Conservation (phyloP, 2,329 filamentous ascomycete species). For the Lachnellula cervina region DNA sequence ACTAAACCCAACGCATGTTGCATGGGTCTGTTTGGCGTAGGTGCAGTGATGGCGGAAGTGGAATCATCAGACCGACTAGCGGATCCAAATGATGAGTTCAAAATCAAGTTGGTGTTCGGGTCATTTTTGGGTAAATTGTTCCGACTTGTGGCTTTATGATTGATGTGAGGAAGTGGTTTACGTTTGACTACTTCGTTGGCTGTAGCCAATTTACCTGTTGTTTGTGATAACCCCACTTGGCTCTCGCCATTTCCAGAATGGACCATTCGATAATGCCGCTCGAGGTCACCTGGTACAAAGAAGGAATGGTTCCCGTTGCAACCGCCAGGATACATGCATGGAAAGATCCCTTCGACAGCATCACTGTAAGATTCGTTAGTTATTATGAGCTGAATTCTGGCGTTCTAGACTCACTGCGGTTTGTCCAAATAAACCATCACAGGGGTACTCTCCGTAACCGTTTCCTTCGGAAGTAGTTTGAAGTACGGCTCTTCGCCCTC, state of each 20-base stretch:
- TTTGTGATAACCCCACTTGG: background rate
- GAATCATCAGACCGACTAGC: background rate
- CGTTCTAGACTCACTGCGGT: background rate
- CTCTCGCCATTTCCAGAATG: background rate
- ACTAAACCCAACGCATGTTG: constrained; percentile 7
- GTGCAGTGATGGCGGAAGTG: background rate
- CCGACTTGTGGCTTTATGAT: background rate
- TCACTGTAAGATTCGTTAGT: background rate
- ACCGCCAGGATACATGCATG: background rate
- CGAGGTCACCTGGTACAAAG: background rate
- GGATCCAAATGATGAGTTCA: background rate
- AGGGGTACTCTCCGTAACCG: background rate
- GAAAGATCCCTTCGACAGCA: background rate
- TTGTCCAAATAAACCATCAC: background rate
- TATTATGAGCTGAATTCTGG: background rate
- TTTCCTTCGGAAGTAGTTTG: background rate
- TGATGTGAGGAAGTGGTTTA: background rate
- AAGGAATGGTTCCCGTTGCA: background rate
- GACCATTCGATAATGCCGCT: background rate
- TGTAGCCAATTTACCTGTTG: background rate
- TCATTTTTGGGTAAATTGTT: background rate
- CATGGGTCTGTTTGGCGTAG: background rate
- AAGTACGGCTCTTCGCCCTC: background rate
- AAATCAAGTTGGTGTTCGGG: background rate
- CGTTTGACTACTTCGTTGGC: background rate